Percentiles rank a stretch among this genome's conserved stretches.
Evolutionary conservation across 2,329 filamentous ascomycete genomes (phyloP).

Genomic region (Claviceps capensis): DNA sequence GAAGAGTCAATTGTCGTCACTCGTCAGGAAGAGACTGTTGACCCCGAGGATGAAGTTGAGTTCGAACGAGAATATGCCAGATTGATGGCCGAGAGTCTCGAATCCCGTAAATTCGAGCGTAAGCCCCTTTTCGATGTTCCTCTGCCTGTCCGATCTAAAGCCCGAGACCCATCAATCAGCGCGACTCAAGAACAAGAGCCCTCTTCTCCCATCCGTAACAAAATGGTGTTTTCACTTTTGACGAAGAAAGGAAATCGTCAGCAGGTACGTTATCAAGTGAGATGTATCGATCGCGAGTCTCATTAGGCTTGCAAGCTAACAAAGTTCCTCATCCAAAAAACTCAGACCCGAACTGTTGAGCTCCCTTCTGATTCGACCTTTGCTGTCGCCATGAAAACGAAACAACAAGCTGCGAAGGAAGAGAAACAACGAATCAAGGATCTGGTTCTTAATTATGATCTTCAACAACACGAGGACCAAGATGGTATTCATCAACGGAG

Average conservation of each 20-base stretch:
- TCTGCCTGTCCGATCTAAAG: conserved; percentile 68
- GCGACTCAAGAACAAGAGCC: conserved; percentile 15
- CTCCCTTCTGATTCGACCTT: conserved; percentile 85
- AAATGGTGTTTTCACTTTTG: conserved; percentile 93
- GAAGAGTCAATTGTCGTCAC: conserved; percentile 90
- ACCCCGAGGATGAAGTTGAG: conserved; percentile 89
- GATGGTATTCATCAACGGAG: conserved; percentile 47
- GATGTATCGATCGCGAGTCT: background rate
- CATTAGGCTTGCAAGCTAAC: background rate
- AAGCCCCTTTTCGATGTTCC: conserved; percentile 95
- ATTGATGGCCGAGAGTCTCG: conserved; percentile 94
- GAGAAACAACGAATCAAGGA: conserved; percentile 99
- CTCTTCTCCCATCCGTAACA: conserved; percentile 24
- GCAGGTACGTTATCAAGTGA: conserved; percentile 42
- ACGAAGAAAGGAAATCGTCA: conserved; percentile 94
- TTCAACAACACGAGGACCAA: conserved; percentile 66
- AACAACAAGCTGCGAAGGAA: conserved; percentile 87
- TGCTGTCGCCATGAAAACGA: conserved; percentile 87
- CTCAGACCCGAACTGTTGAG: conserved; percentile 77
- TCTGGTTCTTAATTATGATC: conserved; percentile 89
- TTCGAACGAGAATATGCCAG: conserved; percentile 97
- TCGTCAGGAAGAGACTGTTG: conserved; percentile 74
- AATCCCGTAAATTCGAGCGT: conserved; percentile 90
- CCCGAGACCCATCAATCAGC: conserved; percentile 39
- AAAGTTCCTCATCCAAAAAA: conserved; percentile 6